Base-by-base conservation (phyloP, 345 rosid species). In the Cardamine chenopodiifolia region DNA sequence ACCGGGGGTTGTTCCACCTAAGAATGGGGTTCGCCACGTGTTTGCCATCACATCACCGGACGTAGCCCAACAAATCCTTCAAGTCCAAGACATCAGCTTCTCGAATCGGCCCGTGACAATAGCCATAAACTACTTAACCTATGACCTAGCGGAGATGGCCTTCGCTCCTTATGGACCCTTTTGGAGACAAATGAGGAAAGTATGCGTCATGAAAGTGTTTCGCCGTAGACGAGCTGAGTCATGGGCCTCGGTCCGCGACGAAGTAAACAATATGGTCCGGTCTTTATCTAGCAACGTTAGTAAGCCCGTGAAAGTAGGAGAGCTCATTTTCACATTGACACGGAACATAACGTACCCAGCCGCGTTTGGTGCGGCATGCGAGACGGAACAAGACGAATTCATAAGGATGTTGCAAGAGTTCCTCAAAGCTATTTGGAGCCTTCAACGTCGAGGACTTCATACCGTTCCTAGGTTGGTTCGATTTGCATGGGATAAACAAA, bases 181-280 rank as follows among this genome's bases (percentile, higher is more conserved):
- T 42, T 91, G 98, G 98, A 76, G 97, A 32, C 97, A 94, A 83
- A 91, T 91, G 98, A 79, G 98, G 1, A 94, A 94, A 82, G 81
- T 91, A 3, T 87, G 96, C 28, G 97, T 89, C 64, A 84, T 89
- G 87, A 87, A 85, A 80, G 80, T 91, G 26, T 94, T 94, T 66
- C 91, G 98, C 78, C 87, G 98, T 5, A 94, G 87, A 73, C 52
- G 98, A 35, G 89, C 91, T 0, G 98, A 88, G 74, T 93, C 98
- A 0, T 93, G 97, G 98, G 88, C 80, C 8, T 91, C 98, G 0
- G 97, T 93, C 2, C 73, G 97, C 2, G 94, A 93, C 1, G 97
- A 93, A 79, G 96, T 91, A 7, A 90, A 86, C n/a, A 45, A 35
- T 0, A 73, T 77, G 44, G 82, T 94, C 18, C 29, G 72, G 63